Conservation (phyloP, 305 asterid genomes). For the Solanum hybrid region DNA sequence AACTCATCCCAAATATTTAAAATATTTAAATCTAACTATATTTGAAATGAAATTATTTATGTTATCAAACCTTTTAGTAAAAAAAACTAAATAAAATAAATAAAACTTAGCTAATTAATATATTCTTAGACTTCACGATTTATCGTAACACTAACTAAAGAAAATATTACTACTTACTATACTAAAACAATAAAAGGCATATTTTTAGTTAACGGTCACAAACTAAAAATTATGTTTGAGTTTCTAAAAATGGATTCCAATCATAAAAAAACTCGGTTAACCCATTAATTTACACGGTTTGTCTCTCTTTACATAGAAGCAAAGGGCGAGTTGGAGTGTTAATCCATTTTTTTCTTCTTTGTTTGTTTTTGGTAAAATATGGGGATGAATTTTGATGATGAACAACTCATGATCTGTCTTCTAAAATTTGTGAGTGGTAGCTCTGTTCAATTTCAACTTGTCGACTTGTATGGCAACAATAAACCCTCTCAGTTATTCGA, state of each 20-base stretch:
- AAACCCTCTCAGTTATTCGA: neutral
- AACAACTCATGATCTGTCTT: neutral
- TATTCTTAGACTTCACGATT: neutral
- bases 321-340: neutral
- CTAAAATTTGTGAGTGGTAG: neutral
- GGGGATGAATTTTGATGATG: neutral
- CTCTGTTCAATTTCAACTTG: neutral
- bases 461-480: neutral
- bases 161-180: neutral
- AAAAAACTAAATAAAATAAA: no score
- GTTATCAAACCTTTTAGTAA: neutral
- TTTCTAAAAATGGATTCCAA: neutral
- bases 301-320: neutral
- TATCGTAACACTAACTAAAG: neutral
- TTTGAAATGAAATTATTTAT: neutral
- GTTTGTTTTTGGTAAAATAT: no score
- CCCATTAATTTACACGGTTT: no score
- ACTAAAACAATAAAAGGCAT: neutral
- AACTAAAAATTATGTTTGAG: neutral
- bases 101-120: neutral
- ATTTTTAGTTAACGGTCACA: neutral
- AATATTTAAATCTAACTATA: no score
- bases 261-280: neutral
- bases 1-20: no score
- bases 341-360: neutral